Evolutionary conservation across 805 yeast genomes (phyloP).

Genomic region (Spathaspora gorwiae): DNA sequence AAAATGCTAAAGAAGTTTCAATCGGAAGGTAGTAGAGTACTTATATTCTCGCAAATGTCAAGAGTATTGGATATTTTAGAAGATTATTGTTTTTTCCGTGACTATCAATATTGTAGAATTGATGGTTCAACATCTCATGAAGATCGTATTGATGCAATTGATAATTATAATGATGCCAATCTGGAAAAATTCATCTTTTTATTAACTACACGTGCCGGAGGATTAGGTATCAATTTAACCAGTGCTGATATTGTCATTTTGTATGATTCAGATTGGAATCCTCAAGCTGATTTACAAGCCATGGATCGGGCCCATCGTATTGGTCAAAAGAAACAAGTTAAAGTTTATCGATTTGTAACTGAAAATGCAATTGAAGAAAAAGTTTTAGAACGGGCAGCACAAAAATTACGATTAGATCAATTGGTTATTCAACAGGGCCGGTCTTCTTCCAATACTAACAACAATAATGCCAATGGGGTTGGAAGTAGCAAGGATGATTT

Average conservation of each 20-base stretch:
- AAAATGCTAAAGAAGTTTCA: constrained; percentile 70
- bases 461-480: constrained; percentile 28
- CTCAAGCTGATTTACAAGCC: constrained; percentile 96
- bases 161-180: constrained; percentile 79
- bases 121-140: constrained; percentile 94
- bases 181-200: constrained; percentile 80
- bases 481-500: constrained; percentile 79
- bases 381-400: constrained; percentile 93
- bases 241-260: constrained; percentile 86
- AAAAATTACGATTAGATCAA: constrained; percentile 86
- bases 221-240: constrained; percentile 88
- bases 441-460: constrained; percentile 31
- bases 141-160: constrained; percentile 88
- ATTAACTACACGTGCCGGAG: constrained; percentile 94
- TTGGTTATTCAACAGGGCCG: constrained; percentile 94
- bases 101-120: constrained; percentile 81
- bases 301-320: constrained; percentile 98
- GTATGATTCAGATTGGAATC: constrained; percentile 96
- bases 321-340: constrained; percentile 94
- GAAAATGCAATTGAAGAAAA: constrained; percentile 96
- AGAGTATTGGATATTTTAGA: constrained; percentile 84
- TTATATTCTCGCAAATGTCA: constrained; percentile 92
- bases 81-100: constrained; percentile 85
- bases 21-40: constrained; percentile 78
- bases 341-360: constrained; percentile 87